These are phyloP conservation scores for Fistulifera pelliculosa DNA, from an alignment of 108 stramenopile species.

Conservation along the genomic window DNA sequence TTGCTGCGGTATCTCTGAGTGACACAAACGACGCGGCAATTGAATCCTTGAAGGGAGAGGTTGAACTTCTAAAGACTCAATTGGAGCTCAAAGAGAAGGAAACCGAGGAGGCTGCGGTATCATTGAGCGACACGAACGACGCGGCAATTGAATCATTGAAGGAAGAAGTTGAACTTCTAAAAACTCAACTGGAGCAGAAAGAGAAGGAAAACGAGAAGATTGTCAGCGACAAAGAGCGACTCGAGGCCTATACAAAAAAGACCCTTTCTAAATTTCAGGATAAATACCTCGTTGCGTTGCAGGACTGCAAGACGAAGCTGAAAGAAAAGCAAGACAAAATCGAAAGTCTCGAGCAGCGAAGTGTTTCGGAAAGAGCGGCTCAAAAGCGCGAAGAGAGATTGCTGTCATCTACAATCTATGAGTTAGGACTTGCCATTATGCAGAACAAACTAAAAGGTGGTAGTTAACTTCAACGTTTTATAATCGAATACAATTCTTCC, in stretches of 20 bases:
- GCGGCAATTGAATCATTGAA: not conserved
- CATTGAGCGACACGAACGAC: not conserved
- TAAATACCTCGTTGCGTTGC: slow-evolving; percentile 87
- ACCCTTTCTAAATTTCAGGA: slow-evolving; percentile 90
- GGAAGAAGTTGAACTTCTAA: not conserved
- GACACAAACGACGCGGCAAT: not conserved
- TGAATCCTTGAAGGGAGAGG: not conserved
- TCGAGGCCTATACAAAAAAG: slow-evolving; percentile 89
- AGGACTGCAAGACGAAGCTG: slow-evolving; percentile 84
- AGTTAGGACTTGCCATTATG: slow-evolving; percentile 86
- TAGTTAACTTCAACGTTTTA: not conserved
- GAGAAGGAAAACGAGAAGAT: slow-evolving; percentile 74
- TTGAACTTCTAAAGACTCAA: slow-evolving; percentile 1
- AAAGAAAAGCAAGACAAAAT: slow-evolving; percentile 89
- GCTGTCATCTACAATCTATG: slow-evolving; percentile 85
- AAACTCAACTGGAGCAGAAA: slow-evolving; percentile 39
- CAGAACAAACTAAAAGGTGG: slow-evolving; percentile 56
- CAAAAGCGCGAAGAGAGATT: slow-evolving; percentile 87
- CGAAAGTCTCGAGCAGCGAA: slow-evolving; percentile 57
- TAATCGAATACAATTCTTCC: too few relatives aligned
- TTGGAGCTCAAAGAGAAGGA: slow-evolving; percentile 60
- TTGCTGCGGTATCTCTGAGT: not conserved
- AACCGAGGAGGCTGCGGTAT: slow-evolving; percentile 52
- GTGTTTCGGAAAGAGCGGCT: slow-evolving; percentile 70
- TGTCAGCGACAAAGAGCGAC: slow-evolving; percentile 83